Evolutionary conservation across 345 rosid species (phyloP), one percentile per base, ranked within the genome.

Genomic region (Salix exigua): DNA sequence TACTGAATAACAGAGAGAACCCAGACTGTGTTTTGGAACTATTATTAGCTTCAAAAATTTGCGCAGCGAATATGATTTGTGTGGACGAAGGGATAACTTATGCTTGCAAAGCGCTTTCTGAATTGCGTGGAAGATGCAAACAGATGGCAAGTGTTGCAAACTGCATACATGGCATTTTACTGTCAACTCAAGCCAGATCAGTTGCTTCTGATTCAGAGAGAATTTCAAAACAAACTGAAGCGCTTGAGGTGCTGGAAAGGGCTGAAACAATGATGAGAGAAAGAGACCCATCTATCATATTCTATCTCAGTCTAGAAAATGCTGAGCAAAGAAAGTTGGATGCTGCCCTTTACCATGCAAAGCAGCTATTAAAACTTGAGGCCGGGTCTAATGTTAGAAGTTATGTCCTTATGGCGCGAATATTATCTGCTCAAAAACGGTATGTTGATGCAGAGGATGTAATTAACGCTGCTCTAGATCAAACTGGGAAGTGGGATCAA

Each of bases 301-400:
- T 69, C 84, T 84, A 86, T 80, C 93, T 93, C 46, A 83, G 94
- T 46, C 72, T 91, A 42, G 94, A 89, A 85, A 78, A 82, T 85
- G 96, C 96, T 44, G 94, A 90, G 83, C 96, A 91, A 87, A 89
- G 97, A 82, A 93, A 89, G 82, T 80, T 93, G 77, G 93, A 90
- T 78, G 79, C 76, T 1, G 96, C 97, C 3, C 88, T 87, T 73
- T 64, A 64, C 44, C 87, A 86, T 30, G 90, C 92, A 48, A 90
- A 86, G 76, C 70, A 44, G 25, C 46, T 85, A 77, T 79, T 91
- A 78, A 87, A 84, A 66, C 85, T 90, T 63, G 96, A 88, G 79
- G 90, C 85, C 18, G 96, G 91, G 58, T 88, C 88, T 11, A 86
- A 74, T 73, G 68, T 88, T 66, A 90, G 82, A 81, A 95, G 93